Base-by-base conservation (phyloP, 2,329 filamentous ascomycete species). In the Ceratocystis eucalypticola region DNA sequence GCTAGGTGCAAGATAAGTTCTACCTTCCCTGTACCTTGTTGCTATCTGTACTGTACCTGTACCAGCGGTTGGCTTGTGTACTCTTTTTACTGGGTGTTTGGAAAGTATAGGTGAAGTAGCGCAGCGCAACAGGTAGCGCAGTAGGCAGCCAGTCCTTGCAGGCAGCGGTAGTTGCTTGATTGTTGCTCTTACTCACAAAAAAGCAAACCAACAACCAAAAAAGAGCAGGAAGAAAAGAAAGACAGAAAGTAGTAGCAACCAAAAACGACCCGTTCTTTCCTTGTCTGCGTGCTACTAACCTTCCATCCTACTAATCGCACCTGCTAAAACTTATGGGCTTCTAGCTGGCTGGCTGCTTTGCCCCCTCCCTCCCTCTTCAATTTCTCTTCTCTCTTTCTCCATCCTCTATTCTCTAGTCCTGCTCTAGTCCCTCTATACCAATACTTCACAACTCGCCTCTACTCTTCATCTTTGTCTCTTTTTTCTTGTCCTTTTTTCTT, bases 261-360 rank as follows among this genome's bases (percentile, higher is more conserved):
- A 53, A 28, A 33, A 33, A 59, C 55, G 55, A 59, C 55, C 28
- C 15, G 55, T 37, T 59, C 55, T 59, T 59, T 59, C 55, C 55
- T 53, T 22, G n/a, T 8, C 48, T 53, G 48, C n/a, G n/a, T 53
- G 48, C 48, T 53, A 53, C 48, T 53, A 8, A 20, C 48, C n/a
- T 53, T n/a, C 55, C 33, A n/a, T 59, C 20, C 55, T 59, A 2
- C 7, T 30, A n/a, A 41, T 41, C 10, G 37, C 37, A 41, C 37
- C 37, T 41, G 10, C 37, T 41, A 41, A 41, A 41, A 41, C 37
- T 41, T 41, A 41, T 41, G 10, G 37, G 37, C 37, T 41, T 41
- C 37, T 41, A 41, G 37, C 37, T 41, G 37, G 37, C 37, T 41
- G 37, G 37, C 37, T 41, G 37, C 37, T 41, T 41, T 41, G 37